Evolutionary conservation across 23 red algal species (phyloP).

Genomic region (Pyropia haitanensis): DNA sequence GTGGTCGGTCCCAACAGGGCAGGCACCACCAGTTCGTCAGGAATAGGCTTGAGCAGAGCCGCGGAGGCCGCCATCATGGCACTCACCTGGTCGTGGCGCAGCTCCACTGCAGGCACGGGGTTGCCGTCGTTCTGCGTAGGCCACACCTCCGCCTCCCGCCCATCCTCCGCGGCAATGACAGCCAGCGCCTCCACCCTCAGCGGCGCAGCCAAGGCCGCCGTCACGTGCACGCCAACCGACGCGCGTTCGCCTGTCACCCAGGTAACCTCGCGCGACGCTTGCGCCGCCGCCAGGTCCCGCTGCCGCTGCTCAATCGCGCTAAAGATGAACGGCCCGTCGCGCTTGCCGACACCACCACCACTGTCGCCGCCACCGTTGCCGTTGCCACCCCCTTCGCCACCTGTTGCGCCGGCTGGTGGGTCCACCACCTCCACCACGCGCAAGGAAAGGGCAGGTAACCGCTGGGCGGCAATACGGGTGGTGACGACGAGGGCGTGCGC

Average conservation of each 20-base stretch:
- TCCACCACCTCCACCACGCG: conserved; percentile 15
- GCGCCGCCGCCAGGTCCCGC: conserved; percentile 16
- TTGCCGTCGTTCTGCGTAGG: neutral
- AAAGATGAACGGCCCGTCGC: conserved; percentile 53
- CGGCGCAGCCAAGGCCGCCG: conserved; percentile 13
- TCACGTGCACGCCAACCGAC: conserved; percentile 17
- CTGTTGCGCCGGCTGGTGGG: conserved; percentile 13
- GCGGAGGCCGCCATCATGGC: conserved; percentile 11
- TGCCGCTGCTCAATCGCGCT: conserved; percentile 49
- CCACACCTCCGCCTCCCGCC: neutral
- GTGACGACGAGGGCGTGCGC: conserved; percentile 32
- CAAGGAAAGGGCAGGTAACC: conserved; percentile 13
- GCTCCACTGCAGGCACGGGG: conserved; percentile 1
- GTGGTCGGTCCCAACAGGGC: conserved; percentile 6
- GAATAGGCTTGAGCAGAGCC: conserved; percentile 10
- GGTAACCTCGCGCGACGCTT: conserved; percentile 41
- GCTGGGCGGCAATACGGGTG: conserved; percentile 11
- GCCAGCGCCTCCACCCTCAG: conserved; percentile 42
- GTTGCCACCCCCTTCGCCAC: neutral
- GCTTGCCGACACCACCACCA: neutral
- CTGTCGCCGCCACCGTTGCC: neutral
- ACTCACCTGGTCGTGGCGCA: conserved; percentile 13
- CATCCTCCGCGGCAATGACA: conserved; percentile 7
- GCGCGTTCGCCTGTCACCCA: conserved; percentile 45
- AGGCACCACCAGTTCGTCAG: conserved; percentile 5